A percentile compares a stretch with the other conserved stretches of the same genome.
Evolutionary conservation across 2,329 filamentous ascomycete species (phyloP).

Genomic region (Sarocladiaceae sp.): DNA sequence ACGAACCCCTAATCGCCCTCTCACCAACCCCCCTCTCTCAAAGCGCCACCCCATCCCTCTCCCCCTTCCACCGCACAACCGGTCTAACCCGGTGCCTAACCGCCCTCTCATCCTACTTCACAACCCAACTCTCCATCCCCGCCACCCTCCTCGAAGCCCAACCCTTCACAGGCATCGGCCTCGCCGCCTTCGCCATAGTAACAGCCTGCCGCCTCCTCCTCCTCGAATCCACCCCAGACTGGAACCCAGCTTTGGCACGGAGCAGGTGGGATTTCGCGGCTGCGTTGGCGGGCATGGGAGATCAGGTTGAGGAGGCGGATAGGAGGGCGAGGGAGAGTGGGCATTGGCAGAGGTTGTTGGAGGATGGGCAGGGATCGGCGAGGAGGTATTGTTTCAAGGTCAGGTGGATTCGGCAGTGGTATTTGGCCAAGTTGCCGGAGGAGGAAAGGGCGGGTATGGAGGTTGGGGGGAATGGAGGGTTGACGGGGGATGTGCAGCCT

Average conservation of each 20-base stretch:
- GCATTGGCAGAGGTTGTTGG: conserved; percentile 21
- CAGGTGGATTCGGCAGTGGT: conserved; percentile 38
- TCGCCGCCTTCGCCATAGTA: conserved; percentile 27
- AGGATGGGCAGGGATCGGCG: conserved; percentile 26
- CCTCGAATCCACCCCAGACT: conserved; percentile 28
- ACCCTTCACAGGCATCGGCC: neutral
- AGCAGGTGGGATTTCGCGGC: conserved; percentile 27
- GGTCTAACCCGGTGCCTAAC: neutral
- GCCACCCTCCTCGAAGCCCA: neutral
- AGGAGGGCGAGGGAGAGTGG: conserved; percentile 17
- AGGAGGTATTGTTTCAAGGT: conserved; percentile 29
- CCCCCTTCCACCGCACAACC: neutral
- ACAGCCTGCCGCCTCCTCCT: conserved; percentile 31
- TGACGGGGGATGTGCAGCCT: neutral
- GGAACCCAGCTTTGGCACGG: conserved; percentile 29
- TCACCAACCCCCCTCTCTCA: neutral
- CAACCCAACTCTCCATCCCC: neutral
- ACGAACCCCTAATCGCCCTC: conserved; percentile 1
- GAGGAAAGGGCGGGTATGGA: conserved; percentile 13
- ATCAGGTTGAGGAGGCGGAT: conserved; percentile 27
- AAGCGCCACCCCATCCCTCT: neutral
- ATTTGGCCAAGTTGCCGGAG: conserved; percentile 17
- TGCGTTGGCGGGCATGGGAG: conserved; percentile 21
- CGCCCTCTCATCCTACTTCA: conserved; percentile 6
- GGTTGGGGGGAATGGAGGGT: neutral